phyloP scores from a whole-genome alignment of 305 asterid genomes.

The Fraxinus paxiana region DNA sequence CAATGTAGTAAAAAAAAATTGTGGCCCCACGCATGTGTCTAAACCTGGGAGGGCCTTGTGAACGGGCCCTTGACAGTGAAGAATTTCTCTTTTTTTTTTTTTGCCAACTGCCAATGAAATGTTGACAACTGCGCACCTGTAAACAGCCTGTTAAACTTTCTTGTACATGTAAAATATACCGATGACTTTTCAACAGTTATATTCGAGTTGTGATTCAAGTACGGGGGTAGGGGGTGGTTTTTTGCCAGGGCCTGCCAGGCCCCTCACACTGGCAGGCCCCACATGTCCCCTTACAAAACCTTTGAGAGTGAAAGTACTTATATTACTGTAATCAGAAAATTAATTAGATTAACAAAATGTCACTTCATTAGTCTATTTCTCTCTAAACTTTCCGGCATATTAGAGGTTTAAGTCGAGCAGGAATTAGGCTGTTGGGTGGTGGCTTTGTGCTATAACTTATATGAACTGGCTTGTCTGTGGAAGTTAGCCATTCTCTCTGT shows the following conservation, averaged over 20 bases:
- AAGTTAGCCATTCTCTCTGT: not conserved
- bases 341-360: conserved; percentile 10
- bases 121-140: not conserved
- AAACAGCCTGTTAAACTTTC: not conserved
- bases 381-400: not conserved
- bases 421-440: not conserved
- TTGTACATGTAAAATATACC: not conserved
- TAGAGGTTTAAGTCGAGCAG: not conserved
- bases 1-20: too few species aligned
- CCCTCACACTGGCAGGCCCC: too few species aligned
- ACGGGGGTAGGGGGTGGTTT: too few species aligned
- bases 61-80: too few species aligned
- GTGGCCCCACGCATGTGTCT: too few species aligned
- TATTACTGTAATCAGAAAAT: not conserved
- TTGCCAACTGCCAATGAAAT: not conserved
- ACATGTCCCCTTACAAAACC: too few species aligned
- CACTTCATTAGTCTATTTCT: not conserved
- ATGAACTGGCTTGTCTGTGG: not conserved
- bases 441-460: not conserved
- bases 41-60: too few species aligned
- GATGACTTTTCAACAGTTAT: conserved; percentile 18
- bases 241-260: too few species aligned
- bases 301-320: conserved; percentile 20
- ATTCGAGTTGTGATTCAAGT: not conserved
- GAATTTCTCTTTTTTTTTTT: not conserved